Conservation (phyloP, 2,329 filamentous ascomycete species). For the Chrysoporthe deuterocubensis region DNA sequence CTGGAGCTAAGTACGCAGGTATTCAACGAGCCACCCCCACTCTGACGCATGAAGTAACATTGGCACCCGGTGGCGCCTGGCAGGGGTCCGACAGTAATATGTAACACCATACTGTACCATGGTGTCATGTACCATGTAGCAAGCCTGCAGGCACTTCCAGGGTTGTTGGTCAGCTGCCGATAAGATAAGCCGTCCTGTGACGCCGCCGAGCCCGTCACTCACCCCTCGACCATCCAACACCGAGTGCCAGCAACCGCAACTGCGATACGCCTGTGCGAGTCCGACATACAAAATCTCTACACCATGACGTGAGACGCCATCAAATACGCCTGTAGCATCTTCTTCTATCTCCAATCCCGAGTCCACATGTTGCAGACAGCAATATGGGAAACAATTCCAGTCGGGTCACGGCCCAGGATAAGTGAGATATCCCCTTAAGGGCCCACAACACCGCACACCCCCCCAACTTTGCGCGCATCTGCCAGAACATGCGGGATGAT, state of each 20-base stretch:
- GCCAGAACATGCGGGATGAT: background rate
- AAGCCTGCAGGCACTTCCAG: slow-evolving; percentile 15
- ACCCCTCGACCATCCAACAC: background rate
- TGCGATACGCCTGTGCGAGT: background rate
- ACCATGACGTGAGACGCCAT: slow-evolving; percentile 24
- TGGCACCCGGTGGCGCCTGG: background rate
- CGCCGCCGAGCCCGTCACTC: slow-evolving; percentile 7
- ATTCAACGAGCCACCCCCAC: background rate
- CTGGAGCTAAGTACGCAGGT: background rate
- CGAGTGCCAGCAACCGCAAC: slow-evolving; percentile 8
- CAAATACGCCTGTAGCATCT: background rate
- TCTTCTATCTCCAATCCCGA: background rate
- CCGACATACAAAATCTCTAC: background rate
- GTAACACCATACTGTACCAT: background rate
- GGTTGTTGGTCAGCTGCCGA: slow-evolving; percentile 1
- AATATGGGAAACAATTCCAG: slow-evolving; percentile 60
- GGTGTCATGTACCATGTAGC: background rate
- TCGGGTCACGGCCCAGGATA: slow-evolving; percentile 76
- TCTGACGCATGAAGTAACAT: background rate
- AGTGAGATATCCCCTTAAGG: slow-evolving; percentile 56
- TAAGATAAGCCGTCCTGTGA: slow-evolving; percentile 20
- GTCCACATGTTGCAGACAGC: slow-evolving; percentile 24
- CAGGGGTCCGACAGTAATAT: background rate
- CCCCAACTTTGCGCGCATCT: slow-evolving; percentile 6
- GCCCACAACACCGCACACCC: background rate